These are phyloP conservation scores for Epichloe sp. DNA, from an alignment of 2,329 filamentous ascomycete genomes.

Conservation along the genomic window DNA sequence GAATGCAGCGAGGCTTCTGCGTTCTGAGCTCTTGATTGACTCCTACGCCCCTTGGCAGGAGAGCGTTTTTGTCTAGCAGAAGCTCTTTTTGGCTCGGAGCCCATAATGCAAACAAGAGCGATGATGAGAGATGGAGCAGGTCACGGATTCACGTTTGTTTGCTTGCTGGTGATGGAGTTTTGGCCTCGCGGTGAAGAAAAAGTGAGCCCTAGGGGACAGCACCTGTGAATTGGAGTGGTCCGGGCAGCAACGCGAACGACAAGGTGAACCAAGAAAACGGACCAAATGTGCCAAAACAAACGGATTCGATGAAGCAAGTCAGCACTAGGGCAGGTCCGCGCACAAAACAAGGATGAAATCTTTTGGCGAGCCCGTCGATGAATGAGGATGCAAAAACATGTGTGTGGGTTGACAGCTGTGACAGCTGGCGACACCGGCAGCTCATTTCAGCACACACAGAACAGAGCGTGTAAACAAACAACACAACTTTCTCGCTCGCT, in stretches of 20 bases:
- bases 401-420: not conserved
- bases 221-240: not conserved
- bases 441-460: not conserved
- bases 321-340: not conserved
- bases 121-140: not conserved
- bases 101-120: conserved; percentile 5
- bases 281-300: not conserved
- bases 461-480: not conserved
- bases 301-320: not conserved
- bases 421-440: conserved; percentile 1
- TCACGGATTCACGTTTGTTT: not conserved
- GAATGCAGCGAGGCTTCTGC: conserved; percentile 3
- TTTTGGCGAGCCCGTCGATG: not conserved
- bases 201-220: not conserved
- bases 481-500: not conserved
- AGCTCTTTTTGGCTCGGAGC: conserved; percentile 1
- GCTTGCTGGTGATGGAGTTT: not conserved
- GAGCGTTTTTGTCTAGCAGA: conserved; percentile 10
- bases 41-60: conserved; percentile 5
- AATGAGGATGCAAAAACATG: not conserved
- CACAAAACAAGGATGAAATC: not conserved
- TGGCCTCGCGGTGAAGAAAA: not conserved
- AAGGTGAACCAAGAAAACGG: not conserved
- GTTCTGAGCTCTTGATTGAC: conserved; percentile 7
- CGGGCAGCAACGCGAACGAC: not conserved